Conservation (phyloP, 1,284 basidiomycete species). For the Ceratobasidium sp. region DNA sequence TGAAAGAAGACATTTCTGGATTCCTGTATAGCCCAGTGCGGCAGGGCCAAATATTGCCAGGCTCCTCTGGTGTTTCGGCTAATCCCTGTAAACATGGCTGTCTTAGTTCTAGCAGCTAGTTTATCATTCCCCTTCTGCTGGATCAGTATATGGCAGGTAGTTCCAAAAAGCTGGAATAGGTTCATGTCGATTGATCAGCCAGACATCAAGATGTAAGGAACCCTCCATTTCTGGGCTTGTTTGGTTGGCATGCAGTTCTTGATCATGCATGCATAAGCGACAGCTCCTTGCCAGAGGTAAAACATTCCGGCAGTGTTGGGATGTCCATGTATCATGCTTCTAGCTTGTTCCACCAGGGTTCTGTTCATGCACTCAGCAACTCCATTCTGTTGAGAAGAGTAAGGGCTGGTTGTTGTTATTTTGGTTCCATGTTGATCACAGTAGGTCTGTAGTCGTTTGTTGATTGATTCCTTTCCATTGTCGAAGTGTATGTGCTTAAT, state of each 20-base stretch:
- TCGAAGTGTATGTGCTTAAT: slow-evolving; percentile 2
- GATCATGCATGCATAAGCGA: too few species aligned
- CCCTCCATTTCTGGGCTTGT: too few species aligned
- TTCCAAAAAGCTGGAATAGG: neutral
- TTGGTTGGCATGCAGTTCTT: too few species aligned
- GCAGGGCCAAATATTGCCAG: too few species aligned
- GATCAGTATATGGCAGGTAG: slow-evolving; percentile 10
- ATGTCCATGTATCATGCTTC: slow-evolving; percentile 24
- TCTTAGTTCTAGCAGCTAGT: slow-evolving; percentile 9
- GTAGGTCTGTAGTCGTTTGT: neutral
- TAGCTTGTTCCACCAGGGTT: slow-evolving; percentile 35
- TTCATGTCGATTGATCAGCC: neutral
- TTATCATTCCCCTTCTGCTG: slow-evolving; percentile 4
- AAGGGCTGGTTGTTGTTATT: slow-evolving; percentile 46
- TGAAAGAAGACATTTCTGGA: too few species aligned
- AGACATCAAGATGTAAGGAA: neutral
- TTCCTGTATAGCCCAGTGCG: too few species aligned
- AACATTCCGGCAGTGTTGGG: too few species aligned
- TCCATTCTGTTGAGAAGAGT: slow-evolving; percentile 52
- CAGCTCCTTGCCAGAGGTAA: too few species aligned
- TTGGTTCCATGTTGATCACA: neutral
- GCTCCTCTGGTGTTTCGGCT: too few species aligned
- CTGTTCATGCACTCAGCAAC: slow-evolving; percentile 52
- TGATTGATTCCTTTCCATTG: slow-evolving; percentile 2
- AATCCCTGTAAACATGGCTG: slow-evolving; percentile 15